Conservation (phyloP, 139 green algal genomes). For the Diplosphaera chodatii region DNA sequence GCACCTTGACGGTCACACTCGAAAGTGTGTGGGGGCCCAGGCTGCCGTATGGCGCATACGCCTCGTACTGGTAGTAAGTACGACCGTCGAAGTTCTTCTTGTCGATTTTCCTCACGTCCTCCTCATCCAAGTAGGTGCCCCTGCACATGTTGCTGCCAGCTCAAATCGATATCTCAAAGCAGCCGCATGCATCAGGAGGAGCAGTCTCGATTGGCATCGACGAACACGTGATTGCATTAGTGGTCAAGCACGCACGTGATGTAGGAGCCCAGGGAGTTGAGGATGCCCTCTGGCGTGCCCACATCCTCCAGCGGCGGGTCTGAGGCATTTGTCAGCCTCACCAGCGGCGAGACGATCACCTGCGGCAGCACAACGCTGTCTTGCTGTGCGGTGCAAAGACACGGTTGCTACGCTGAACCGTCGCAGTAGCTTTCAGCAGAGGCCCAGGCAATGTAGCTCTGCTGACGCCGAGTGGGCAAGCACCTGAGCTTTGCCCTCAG, state of each 20-base stretch:
- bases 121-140: conserved; percentile 48
- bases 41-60: conserved; percentile 42
- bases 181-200: conserved; percentile 28
- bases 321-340: conserved; percentile 58
- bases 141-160: background rate
- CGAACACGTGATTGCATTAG: conserved; percentile 9
- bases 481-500: conserved; percentile 38
- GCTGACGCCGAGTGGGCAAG: background rate
- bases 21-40: conserved; percentile 46
- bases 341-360: conserved; percentile 66
- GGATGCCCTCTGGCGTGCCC: conserved; percentile 43
- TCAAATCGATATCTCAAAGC: conserved; percentile 5
- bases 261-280: conserved; percentile 63
- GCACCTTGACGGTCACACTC: conserved; percentile 57
- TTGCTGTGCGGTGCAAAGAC: too few relatives aligned
- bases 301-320: conserved; percentile 58
- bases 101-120: conserved; percentile 32
- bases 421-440: too few relatives aligned
- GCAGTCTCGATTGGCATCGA: too few relatives aligned
- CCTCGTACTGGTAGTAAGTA: conserved; percentile 37
- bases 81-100: conserved; percentile 11
- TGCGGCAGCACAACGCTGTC: too few relatives aligned
- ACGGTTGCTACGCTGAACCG: too few relatives aligned
- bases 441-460: too few relatives aligned
- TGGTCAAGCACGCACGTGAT: conserved; percentile 51